A percentile compares a stretch with the other conserved stretches of the same genome.
These are phyloP conservation scores for Phenoliferia sp. DNA, from an alignment of 1,284 basidiomycete genomes.

Conservation along the genomic window DNA sequence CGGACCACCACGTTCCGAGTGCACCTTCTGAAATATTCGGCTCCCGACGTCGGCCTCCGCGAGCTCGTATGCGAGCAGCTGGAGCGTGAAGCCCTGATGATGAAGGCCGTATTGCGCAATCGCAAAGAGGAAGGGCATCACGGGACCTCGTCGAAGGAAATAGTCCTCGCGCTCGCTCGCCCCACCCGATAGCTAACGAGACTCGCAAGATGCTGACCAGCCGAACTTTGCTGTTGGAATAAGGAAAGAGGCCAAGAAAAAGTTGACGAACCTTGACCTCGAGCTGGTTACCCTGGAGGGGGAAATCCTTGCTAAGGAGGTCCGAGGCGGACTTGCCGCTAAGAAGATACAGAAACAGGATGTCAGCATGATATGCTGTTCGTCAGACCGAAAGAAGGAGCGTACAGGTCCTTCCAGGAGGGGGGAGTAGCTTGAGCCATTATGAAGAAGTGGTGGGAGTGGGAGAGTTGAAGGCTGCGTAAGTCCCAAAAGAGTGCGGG, in stretches of 20 bases:
- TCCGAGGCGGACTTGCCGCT: conserved; percentile 92
- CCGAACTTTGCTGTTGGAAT: no score
- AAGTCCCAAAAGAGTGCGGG: background rate
- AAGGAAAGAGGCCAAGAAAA: background rate
- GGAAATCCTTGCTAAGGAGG: conserved; percentile 90
- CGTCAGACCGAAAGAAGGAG: background rate
- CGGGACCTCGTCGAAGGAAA: background rate
- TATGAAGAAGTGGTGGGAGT: background rate
- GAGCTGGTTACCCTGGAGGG: conserved; percentile 60
- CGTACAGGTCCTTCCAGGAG: conserved; percentile 18
- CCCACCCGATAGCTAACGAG: no score
- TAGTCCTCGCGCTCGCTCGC: no score
- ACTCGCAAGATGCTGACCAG: no score
- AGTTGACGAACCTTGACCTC: conserved; percentile 36
- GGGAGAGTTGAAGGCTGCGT: background rate
- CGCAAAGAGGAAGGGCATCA: background rate
- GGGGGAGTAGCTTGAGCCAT: conserved; percentile 10
- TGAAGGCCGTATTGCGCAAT: no score
- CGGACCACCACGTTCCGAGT: no score
- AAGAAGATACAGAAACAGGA: no score
- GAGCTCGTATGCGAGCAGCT: no score
- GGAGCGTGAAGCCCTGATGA: no score
- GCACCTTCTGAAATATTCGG: no score
- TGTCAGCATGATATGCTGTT: no score
- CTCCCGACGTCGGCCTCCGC: no score